Evolutionary conservation across 1,139 yeast genomes (phyloP), one percentile per base, ranked within the genome.

Genomic region (Geotrichum histeridarum): DNA sequence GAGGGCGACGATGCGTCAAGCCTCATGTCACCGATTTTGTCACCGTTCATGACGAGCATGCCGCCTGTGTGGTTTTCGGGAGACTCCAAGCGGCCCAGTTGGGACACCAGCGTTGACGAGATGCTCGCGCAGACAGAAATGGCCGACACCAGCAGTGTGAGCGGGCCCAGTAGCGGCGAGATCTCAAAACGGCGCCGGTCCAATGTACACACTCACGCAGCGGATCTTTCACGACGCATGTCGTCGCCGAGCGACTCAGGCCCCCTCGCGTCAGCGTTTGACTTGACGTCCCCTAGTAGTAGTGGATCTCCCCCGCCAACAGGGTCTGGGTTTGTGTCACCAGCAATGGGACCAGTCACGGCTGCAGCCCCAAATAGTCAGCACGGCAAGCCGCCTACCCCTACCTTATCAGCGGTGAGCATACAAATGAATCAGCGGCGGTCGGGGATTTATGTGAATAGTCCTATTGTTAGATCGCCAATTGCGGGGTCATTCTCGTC

Each of bases 11-110:
- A 54, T 32, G 37, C 12, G 12, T 31, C 50, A 17, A 31, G 44
- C 8, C 38, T 54, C 11, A 47, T 50, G 33, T 54, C 57, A 7
- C 57, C 57, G 12, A 50, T 43, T 5, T 48, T 51, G 14, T 54
- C 57, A 7, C 57, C 57, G 11, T 54, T 39, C 30, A 12, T 48
- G 39, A 18, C 54, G 5, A 45, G 39, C 31, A 45, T 39, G 48
- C 50, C 54, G 8, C 39, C 53, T n/a, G 35, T 48, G 12, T 38
- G 51, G 32, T 51, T 50, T 22, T 46, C 54, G 2, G 17, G 50
- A 8, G 57, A 54, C n/a, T 31, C 42, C 8, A 54, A 54, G 43
- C 41, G 54, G 32, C 50, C 53, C 7, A 48, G 38, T 27, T 15
- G 12, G 14, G 52, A 48, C n/a, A 27, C 14, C 18, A 36, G 35